Evolutionary conservation across 1,284 basidiomycete genomes (phyloP).

Genomic region (Mrakiaceae sp.): DNA sequence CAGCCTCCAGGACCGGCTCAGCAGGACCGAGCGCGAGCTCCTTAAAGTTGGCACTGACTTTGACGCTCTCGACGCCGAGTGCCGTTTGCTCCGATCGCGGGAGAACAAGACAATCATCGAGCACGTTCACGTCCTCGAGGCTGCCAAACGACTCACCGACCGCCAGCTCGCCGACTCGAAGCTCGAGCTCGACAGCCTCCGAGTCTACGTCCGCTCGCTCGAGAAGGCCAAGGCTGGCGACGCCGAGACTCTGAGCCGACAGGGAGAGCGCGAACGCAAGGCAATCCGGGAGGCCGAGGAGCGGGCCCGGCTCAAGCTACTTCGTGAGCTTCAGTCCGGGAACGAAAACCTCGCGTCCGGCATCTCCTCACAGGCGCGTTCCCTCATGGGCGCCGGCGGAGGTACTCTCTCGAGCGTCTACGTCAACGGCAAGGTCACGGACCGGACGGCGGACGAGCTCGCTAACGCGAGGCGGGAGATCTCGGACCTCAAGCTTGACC

Average conservation of each 20-base stretch:
- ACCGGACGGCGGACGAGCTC: background rate
- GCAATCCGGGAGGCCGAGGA: conserved; percentile 39
- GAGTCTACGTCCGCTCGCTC: conserved; percentile 65
- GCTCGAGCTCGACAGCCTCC: conserved; percentile 59
- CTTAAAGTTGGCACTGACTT: conserved; percentile 67
- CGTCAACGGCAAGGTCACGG: background rate
- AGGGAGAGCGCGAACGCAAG: conserved; percentile 56
- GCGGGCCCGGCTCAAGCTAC: background rate
- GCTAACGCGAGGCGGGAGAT: conserved; percentile 4
- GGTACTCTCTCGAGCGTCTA: background rate
- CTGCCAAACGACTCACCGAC: conserved; percentile 92
- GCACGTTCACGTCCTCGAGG: conserved; percentile 94
- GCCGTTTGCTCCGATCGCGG: conserved; percentile 68
- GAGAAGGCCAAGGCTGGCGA: conserved; percentile 48
- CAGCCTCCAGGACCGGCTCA: conserved; percentile 56
- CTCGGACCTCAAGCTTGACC: background rate
- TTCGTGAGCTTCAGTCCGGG: background rate
- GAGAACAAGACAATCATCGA: conserved; percentile 98
- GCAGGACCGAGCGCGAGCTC: conserved; percentile 66
- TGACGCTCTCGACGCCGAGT: conserved; percentile 71
- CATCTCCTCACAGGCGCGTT: conserved; percentile 2
- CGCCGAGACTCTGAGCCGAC: conserved; percentile 63
- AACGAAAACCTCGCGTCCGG: conserved; percentile 8
- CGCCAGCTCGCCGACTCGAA: conserved; percentile 76
- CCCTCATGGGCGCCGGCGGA: background rate